phyloP scores from a whole-genome alignment of 2,329 filamentous ascomycete species.

The Emergomyces pasteurianus region DNA sequence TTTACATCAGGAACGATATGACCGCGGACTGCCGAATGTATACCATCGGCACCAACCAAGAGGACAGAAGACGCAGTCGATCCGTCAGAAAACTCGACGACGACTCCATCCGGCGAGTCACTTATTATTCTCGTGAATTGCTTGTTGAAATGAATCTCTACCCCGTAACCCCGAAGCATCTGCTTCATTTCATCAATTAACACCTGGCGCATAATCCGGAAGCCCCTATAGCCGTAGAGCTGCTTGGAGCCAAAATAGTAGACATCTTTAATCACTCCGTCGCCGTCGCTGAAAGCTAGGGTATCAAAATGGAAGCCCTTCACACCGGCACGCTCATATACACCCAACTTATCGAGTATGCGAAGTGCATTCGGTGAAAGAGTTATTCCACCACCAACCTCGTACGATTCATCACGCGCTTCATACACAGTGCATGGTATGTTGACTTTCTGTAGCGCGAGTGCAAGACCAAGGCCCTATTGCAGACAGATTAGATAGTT shows the following conservation, averaged over 20 bases:
- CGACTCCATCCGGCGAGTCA: constrained; percentile 31
- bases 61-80: constrained; percentile 28
- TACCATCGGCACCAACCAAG: constrained; percentile 42
- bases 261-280: constrained; percentile 19
- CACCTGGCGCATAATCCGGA: constrained; percentile 43
- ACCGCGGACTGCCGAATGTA: constrained; percentile 15
- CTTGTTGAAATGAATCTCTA: constrained; percentile 37
- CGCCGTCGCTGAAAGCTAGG: constrained; percentile 37
- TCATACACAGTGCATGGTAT: constrained; percentile 45
- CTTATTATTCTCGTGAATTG: constrained; percentile 36
- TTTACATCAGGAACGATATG: background rate
- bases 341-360: constrained; percentile 39
- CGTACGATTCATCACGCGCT: constrained; percentile 31
- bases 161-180: constrained; percentile 27
- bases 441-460: constrained; percentile 41
- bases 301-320: constrained; percentile 42
- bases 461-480: constrained; percentile 42
- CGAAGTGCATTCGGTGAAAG: constrained; percentile 48
- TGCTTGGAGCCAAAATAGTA: constrained; percentile 39
- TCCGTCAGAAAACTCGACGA: constrained; percentile 39
- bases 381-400: constrained; percentile 46
- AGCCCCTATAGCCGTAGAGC: constrained; percentile 41
- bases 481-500: background rate
- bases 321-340: constrained; percentile 36
- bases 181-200: constrained; percentile 40